These are phyloP conservation scores for Exophiala alcalophila DNA, from an alignment of 2,329 filamentous ascomycete genomes.

Conservation along the genomic window DNA sequence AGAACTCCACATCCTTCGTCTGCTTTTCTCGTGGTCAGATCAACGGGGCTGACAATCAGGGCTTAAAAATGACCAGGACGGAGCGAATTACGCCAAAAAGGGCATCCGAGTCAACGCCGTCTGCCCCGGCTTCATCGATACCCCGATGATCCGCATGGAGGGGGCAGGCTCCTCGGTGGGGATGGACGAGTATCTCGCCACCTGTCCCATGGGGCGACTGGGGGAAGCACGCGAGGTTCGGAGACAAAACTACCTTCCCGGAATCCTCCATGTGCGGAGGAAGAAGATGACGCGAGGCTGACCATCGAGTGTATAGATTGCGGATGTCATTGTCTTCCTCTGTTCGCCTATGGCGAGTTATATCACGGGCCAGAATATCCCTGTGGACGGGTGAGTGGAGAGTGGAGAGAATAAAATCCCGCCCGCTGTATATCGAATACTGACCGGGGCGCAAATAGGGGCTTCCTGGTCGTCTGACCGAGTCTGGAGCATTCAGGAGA, in stretches of 20 bases:
- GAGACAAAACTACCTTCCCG: too few species aligned
- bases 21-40: too few species aligned
- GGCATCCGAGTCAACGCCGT: constrained; percentile 12
- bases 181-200: constrained; percentile 4
- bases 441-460: neutral
- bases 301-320: constrained; percentile 1
- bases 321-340: constrained; percentile 11
- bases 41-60: neutral
- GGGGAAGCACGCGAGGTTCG: constrained; percentile 8
- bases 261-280: too few species aligned
- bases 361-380: constrained; percentile 5
- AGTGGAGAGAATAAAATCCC: too few species aligned
- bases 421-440: neutral
- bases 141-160: constrained; percentile 2
- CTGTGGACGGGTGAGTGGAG: constrained; percentile 6
- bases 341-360: constrained; percentile 13
- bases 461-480: constrained; percentile 1
- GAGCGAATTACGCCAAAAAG: constrained; percentile 1
- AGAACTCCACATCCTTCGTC: neutral
- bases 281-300: neutral
- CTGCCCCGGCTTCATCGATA: constrained; percentile 8
- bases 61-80: constrained; percentile 4
- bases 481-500: too few species aligned
- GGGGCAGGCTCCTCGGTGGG: constrained; percentile 1
- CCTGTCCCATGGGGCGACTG: constrained; percentile 3